phyloP scores from a whole-genome alignment of 1,284 basidiomycete species.

The Leccinum pachyderme region DNA sequence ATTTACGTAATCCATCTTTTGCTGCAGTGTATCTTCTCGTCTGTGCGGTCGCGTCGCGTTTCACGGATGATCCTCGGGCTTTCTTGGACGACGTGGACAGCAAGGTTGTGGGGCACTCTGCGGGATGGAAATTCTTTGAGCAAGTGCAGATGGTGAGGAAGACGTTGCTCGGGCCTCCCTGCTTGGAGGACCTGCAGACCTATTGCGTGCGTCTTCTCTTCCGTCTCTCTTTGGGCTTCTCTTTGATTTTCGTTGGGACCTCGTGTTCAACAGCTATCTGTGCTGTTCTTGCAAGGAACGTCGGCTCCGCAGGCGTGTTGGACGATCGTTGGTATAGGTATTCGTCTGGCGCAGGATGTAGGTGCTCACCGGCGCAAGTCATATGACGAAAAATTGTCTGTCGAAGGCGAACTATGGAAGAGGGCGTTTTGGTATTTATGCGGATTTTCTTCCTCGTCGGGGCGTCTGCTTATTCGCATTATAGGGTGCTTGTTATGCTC shows the following conservation, averaged over 20 bases:
- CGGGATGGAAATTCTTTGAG: conserved; percentile 75
- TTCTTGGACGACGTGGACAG: conserved; percentile 39
- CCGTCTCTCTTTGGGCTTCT: neutral
- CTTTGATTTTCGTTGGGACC: neutral
- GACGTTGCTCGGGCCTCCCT: conserved; percentile 48
- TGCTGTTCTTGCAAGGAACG: conserved; percentile 53
- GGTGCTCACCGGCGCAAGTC: conserved; percentile 61
- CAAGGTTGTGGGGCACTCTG: conserved; percentile 44
- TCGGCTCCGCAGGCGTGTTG: conserved; percentile 71
- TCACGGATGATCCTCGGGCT: conserved; percentile 63
- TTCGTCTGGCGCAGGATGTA: conserved; percentile 67
- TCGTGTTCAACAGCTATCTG: conserved; percentile 37
- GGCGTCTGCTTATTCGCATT: neutral
- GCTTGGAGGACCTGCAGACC: conserved; percentile 61
- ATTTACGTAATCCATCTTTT: conserved; percentile 61
- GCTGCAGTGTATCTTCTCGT: conserved; percentile 69
- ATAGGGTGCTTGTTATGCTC: conserved; percentile 60
- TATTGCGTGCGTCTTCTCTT: conserved; percentile 40
- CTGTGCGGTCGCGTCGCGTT: conserved; percentile 73
- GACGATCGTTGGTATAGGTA: conserved; percentile 68
- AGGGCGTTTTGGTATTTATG: conserved; percentile 72
- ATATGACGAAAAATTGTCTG: conserved; percentile 37
- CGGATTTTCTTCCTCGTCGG: neutral
- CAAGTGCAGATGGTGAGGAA: conserved; percentile 55
- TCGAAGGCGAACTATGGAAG: conserved; percentile 71